Percentiles rank a stretch among this genome's conserved stretches.
Conservation (phyloP, 2,329 filamentous ascomycete genomes). For the Escovopsis sp. region DNA sequence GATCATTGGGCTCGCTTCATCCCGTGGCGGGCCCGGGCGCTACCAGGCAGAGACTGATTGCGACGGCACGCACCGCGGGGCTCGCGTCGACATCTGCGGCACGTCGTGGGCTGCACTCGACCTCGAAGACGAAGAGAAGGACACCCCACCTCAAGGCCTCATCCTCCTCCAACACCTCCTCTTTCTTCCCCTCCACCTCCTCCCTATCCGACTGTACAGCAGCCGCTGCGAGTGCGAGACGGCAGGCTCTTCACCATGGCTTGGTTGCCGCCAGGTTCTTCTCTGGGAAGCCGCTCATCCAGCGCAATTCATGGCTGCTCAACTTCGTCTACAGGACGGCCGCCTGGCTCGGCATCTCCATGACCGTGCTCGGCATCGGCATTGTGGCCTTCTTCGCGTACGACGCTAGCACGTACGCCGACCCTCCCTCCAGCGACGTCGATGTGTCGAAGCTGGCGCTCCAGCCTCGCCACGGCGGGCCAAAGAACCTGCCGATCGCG, state of each 20-base stretch:
- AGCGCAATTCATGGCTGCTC: conserved; percentile 29
- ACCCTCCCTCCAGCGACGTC: conserved; percentile 54
- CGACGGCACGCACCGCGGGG: conserved; percentile 7
- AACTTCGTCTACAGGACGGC: conserved; percentile 55
- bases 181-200: not conserved
- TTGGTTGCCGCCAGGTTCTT: conserved; percentile 21
- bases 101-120: conserved; percentile 6
- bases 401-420: conserved; percentile 80
- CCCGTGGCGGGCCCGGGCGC: not conserved
- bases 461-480: conserved; percentile 66
- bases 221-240: not conserved
- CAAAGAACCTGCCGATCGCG: conserved; percentile 87
- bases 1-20: conserved; percentile 4
- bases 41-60: conserved; percentile 3
- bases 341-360: conserved; percentile 48
- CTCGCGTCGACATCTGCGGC: conserved; percentile 5
- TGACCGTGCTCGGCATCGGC: conserved; percentile 51
- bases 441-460: conserved; percentile 74
- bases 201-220: too few species aligned
- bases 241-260: not conserved
- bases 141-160: too few species aligned
- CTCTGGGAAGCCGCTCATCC: conserved; percentile 37
- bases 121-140: too few species aligned
- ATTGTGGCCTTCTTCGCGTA: conserved; percentile 83
- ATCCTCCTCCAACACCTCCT: conserved; percentile 10